Evolutionary conservation across 768 basidiomycete species (phyloP).

Genomic region (Pholiota microspora): DNA sequence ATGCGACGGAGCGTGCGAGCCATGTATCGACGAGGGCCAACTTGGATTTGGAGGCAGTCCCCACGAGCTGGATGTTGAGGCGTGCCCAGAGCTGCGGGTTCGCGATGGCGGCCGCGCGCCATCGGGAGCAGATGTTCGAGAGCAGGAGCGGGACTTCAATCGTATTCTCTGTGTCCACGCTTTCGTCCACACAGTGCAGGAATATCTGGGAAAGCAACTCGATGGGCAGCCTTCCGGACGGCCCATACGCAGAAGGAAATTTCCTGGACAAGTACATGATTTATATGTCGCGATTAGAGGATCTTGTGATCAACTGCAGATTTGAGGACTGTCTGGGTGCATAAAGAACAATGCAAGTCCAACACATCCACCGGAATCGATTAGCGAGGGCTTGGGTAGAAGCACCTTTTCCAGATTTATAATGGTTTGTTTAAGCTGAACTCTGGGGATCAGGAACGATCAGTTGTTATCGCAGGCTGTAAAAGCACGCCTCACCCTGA

Average conservation of each 20-base stretch:
- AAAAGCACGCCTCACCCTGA: constrained; percentile 1
- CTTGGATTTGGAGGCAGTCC: constrained; percentile 17
- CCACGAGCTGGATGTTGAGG: constrained; percentile 30
- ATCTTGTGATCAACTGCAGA: constrained; percentile 7
- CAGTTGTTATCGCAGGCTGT: constrained; percentile 19
- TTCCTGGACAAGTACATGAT: constrained; percentile 11
- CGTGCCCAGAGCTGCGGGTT: constrained; percentile 41
- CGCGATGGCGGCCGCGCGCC: constrained; percentile 37
- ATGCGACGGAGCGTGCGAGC: constrained; percentile 30
- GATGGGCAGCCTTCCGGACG: constrained; percentile 28
- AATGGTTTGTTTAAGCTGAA: constrained; percentile 7
- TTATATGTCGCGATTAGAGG: constrained; percentile 3
- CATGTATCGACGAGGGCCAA: constrained; percentile 28
- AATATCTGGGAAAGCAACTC: constrained; percentile 43
- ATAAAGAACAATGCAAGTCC: constrained; percentile 10
- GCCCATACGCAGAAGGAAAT: constrained; percentile 15
- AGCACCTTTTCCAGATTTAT: not conserved
- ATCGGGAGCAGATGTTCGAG: constrained; percentile 36
- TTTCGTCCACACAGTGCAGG: constrained; percentile 34
- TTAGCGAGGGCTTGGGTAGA: constrained; percentile 1
- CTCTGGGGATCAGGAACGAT: constrained; percentile 23
- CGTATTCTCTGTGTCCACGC: constrained; percentile 32
- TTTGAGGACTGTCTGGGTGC: constrained; percentile 11
- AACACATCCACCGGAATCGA: not conserved
- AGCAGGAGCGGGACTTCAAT: constrained; percentile 37